A percentile compares a stretch with the other conserved stretches of the same genome.
These are phyloP conservation scores for Termitomyces sp. DNA, from an alignment of 768 basidiomycete genomes.

Conservation along the genomic window DNA sequence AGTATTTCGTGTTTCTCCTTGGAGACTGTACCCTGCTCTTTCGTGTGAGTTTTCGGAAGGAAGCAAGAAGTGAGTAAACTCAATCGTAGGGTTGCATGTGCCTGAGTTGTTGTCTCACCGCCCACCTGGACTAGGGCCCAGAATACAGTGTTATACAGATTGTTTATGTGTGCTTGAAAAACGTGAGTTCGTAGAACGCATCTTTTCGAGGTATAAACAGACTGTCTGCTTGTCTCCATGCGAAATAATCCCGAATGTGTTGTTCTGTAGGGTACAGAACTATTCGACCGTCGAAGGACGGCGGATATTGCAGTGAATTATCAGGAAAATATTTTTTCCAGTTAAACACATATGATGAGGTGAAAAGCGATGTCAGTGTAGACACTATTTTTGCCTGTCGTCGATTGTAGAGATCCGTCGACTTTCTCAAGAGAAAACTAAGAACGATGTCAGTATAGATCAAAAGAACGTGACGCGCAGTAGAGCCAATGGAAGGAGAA, in stretches of 20 bases:
- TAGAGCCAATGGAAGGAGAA: too few relatives aligned
- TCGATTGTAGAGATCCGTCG: conserved; percentile 76
- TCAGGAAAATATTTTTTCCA: conserved; percentile 81
- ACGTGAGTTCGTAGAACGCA: neutral
- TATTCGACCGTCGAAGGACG: conserved; percentile 89
- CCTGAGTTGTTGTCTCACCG: conserved; percentile 71
- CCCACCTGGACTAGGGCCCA: conserved; percentile 90
- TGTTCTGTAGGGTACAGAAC: conserved; percentile 70
- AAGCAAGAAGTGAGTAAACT: conserved; percentile 8
- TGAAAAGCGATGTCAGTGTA: conserved; percentile 81
- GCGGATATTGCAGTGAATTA: conserved; percentile 69
- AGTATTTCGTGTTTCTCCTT: conserved; percentile 90
- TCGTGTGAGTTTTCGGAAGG: neutral
- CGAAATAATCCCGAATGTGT: conserved; percentile 85
- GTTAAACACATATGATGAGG: conserved; percentile 82
- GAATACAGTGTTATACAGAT: conserved; percentile 92
- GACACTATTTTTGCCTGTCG: conserved; percentile 83
- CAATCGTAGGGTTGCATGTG: conserved; percentile 76
- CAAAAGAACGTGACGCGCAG: neutral
- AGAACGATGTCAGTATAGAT: conserved; percentile 3
- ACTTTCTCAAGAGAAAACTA: conserved; percentile 83
- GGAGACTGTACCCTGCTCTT: conserved; percentile 75
- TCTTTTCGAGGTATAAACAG: conserved; percentile 21
- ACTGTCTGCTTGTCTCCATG: conserved; percentile 98
- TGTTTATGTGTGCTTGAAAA: conserved; percentile 88